Base-by-base conservation (phyloP, 441 rosid species). In the Manihot esculenta region DNA sequence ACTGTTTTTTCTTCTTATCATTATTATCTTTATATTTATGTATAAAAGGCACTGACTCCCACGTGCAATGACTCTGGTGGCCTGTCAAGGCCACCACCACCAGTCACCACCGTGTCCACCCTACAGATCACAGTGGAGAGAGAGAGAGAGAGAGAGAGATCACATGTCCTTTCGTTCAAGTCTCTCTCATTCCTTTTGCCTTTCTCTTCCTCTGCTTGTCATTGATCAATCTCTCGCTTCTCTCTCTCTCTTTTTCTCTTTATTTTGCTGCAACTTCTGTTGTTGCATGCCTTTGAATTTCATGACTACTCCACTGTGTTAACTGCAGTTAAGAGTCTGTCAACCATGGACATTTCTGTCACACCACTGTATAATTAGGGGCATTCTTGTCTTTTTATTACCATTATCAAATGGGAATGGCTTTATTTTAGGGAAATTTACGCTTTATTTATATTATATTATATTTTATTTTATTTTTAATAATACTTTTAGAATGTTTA, bases 151-250 rank as follows among this genome's bases (percentile, higher is more conserved):
- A 13, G 26, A 27, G 26, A n/a, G 33, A 17, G 7, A 42, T 68
- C n/a, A 48, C 42, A 68, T 30, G 80, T 79, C 77, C 62, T 62
- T 65, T 68, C 76, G 33, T 60, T 76, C 70, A 68, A 66, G 63
- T 76, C 77, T 78, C 81, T 55, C 76, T 71, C 78, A 74, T 81
- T 83, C 84, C 76, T 83, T 79, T 77, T 77, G 80, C 79, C 79
- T 70, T 61, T 64, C 9, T 12, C 35, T 45, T 51, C 33, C 2
- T 10, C 11, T 73, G 62, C 30, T 49, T 50, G 66, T 62, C 72
- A 54, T 81, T 70, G 72, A 75, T 63, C 72, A 38, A 72, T 77
- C 81, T 58, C 30, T n/a, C n/a, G n/a, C 64, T 69, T 33, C 53
- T 50, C 20, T 15, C 20, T 50, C 9, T 18, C 54, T 50, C 54